Percentiles rank a stretch among this genome's conserved stretches.
Evolutionary conservation across 441 rosid species (phyloP).

Genomic region (Populus tomentosa): DNA sequence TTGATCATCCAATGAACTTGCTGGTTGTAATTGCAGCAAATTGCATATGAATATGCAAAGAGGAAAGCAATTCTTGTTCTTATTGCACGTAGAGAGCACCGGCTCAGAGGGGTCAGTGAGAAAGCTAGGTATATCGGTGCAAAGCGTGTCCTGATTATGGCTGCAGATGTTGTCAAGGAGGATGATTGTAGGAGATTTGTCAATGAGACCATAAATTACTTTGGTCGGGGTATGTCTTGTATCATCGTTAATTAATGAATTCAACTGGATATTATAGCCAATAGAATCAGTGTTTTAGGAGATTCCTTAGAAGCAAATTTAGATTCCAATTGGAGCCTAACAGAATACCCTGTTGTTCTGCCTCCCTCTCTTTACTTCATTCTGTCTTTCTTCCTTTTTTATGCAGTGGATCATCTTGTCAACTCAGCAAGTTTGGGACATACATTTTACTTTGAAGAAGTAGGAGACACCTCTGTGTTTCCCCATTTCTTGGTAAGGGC

Average conservation of each 20-base stretch:
- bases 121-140: slow-evolving; percentile 64
- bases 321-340: neutral
- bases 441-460: slow-evolving; percentile 70
- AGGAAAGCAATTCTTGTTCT: slow-evolving; percentile 64
- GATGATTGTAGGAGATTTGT: slow-evolving; percentile 84
- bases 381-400: neutral
- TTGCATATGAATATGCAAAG: slow-evolving; percentile 84
- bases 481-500: slow-evolving; percentile 64
- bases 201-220: slow-evolving; percentile 46
- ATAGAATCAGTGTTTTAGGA: neutral
- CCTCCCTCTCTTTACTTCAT: neutral
- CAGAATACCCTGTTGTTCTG: neutral
- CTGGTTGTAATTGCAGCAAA: slow-evolving; percentile 50
- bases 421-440: slow-evolving; percentile 85
- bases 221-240: slow-evolving; percentile 46
- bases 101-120: slow-evolving; percentile 58
- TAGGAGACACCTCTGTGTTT: slow-evolving; percentile 63
- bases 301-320: neutral
- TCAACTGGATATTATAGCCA: too few relatives aligned
- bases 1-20: neutral
- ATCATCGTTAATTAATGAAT: neutral
- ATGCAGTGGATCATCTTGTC: slow-evolving; percentile 79
- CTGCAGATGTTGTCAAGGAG: slow-evolving; percentile 89
- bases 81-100: slow-evolving; percentile 71
- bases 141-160: slow-evolving; percentile 54